phyloP scores from a whole-genome alignment of 306 rosid species.

The Gastrolobium bilobum region DNA sequence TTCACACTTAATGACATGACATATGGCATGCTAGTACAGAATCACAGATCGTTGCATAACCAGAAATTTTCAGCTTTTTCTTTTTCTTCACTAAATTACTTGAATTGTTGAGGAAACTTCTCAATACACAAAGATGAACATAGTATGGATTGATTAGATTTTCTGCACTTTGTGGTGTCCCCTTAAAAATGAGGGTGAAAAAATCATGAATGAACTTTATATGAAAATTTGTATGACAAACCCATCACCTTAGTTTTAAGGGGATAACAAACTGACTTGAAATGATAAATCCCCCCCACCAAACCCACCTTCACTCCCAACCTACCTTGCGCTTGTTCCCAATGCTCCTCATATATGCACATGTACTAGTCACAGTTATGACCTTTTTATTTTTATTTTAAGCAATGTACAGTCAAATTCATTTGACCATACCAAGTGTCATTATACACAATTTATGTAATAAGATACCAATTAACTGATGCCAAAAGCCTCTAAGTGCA shows the following conservation, averaged over 20 bases:
- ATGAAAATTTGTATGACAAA: neutral
- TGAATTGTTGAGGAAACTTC: conserved; percentile 2
- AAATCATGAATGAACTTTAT: neutral
- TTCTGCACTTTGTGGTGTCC: neutral
- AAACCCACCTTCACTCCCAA: neutral
- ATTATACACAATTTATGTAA: neutral
- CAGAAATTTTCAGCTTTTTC: conserved; percentile 15
- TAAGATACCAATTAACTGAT: neutral
- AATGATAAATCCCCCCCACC: neutral
- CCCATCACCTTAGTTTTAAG: neutral
- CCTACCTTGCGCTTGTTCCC: neutral
- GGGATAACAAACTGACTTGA: neutral
- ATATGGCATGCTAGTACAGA: neutral
- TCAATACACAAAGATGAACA: neutral
- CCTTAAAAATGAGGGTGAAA: neutral
- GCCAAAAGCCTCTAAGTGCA: neutral
- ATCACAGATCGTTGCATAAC: neutral
- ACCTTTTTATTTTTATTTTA: neutral
- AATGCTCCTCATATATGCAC: conserved; percentile 19
- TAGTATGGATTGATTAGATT: neutral
- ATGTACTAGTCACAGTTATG: neutral
- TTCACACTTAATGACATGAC: neutral
- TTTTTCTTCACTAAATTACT: neutral
- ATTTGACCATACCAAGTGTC: neutral
- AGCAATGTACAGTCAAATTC: neutral